A percentile compares a stretch with the other conserved stretches of the same genome.
phyloP scores from a whole-genome alignment of 164 flowering plant genomes.

The Aristolochia californica region DNA sequence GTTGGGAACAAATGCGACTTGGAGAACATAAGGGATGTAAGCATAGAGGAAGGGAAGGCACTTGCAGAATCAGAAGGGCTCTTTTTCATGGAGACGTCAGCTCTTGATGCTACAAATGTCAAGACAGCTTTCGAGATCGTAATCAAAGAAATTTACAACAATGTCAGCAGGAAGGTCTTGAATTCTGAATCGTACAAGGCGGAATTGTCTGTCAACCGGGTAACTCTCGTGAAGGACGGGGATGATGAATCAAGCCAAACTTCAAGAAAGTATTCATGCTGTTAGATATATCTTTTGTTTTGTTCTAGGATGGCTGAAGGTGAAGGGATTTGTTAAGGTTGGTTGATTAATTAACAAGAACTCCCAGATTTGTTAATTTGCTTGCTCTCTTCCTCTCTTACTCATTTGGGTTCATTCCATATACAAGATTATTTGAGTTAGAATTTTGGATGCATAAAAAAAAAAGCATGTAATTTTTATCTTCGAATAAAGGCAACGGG shows the following conservation, averaged over 20 bases:
- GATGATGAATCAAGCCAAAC: slow-evolving; percentile 20
- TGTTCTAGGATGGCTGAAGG: background rate
- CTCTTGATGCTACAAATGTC: slow-evolving; percentile 36
- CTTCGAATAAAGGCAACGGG: slow-evolving; percentile 1
- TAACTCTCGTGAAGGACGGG: slow-evolving; percentile 25
- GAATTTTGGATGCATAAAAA: background rate
- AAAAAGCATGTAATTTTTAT: slow-evolving; percentile 5
- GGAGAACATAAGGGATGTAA: slow-evolving; percentile 32
- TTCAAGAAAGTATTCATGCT: slow-evolving; percentile 25
- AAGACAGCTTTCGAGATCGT: slow-evolving; percentile 34
- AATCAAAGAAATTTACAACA: slow-evolving; percentile 30
- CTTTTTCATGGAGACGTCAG: slow-evolving; percentile 43
- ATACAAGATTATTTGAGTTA: background rate
- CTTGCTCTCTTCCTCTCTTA: slow-evolving; percentile 4
- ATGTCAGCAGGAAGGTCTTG: slow-evolving; percentile 36
- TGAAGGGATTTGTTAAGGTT: slow-evolving; percentile 1
- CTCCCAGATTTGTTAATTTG: slow-evolving; percentile 2
- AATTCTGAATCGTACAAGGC: slow-evolving; percentile 34
- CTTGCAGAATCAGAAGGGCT: slow-evolving; percentile 38
- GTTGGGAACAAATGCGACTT: slow-evolving; percentile 37
- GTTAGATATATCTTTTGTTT: slow-evolving; percentile 18
- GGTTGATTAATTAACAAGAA: slow-evolving; percentile 4
- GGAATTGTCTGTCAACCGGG: slow-evolving; percentile 33
- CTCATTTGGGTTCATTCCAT: slow-evolving; percentile 3
- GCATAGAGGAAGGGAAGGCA: slow-evolving; percentile 32